Evolutionary conservation across 1,284 basidiomycete genomes (phyloP).

Genomic region (Psilocybe mexicana): DNA sequence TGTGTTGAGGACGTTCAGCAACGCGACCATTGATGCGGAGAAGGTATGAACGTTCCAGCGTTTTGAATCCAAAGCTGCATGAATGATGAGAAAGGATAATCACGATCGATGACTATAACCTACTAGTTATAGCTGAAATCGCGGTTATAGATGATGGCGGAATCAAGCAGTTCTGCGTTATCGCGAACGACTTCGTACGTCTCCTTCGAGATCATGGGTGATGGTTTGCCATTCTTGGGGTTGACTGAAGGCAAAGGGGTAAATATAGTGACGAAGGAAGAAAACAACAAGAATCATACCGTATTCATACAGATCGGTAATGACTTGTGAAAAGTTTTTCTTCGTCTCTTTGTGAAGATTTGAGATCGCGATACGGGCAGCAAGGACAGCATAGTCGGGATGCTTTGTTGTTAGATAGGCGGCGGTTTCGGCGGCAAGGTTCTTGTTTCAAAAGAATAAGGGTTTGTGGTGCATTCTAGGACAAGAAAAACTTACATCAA

Average conservation of each 20-base stretch:
- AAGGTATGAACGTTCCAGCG: constrained; percentile 96
- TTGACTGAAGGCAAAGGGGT: constrained; percentile 63
- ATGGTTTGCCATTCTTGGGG: constrained; percentile 88
- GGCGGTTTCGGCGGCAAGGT: constrained; percentile 94
- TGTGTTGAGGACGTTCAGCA: constrained; percentile 97
- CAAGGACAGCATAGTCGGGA: constrained; percentile 97
- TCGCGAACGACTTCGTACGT: constrained; percentile 85
- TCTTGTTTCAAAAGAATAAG: constrained; percentile 46
- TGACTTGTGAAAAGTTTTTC: constrained; percentile 93
- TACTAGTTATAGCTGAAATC: constrained; percentile 97
- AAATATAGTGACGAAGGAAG: background rate
- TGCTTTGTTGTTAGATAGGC: constrained; percentile 97
- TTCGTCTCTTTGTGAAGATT: constrained; percentile 99
- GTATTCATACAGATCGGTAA: constrained; percentile 91
- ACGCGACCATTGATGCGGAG: constrained; percentile 94
- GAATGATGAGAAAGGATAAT: background rate
- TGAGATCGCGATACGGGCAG: constrained; percentile 97
- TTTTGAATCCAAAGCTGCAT: constrained; percentile 98
- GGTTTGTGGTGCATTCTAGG: background rate
- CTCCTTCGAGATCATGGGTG: constrained; percentile 92
- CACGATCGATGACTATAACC: constrained; percentile 4
- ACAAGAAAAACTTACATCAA: constrained; percentile 68
- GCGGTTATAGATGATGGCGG: constrained; percentile 96
- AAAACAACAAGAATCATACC: constrained; percentile 44
- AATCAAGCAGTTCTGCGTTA: constrained; percentile 86